Percentiles rank a stretch among this genome's conserved stretches.
phyloP scores from a whole-genome alignment of 768 basidiomycete genomes.

The Leccinum incarnatum region DNA sequence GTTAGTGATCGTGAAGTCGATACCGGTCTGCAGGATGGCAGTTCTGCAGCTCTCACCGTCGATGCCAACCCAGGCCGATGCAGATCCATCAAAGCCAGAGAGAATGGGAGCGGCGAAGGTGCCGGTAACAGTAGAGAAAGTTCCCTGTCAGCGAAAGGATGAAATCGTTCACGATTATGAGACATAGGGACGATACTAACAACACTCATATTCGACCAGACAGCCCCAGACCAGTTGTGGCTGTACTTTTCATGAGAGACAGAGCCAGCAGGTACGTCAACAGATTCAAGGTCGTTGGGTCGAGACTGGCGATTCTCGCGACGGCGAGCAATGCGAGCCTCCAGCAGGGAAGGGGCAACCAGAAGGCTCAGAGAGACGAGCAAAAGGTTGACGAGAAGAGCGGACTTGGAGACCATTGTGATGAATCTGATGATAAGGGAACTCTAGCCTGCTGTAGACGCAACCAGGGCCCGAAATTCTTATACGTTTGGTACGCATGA shows the following conservation, averaged over 20 bases:
- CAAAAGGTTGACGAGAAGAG: constrained; percentile 16
- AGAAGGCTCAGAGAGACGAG: constrained; percentile 15
- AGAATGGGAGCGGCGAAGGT: not conserved
- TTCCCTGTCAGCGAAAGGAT: not conserved
- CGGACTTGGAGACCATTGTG: constrained; percentile 18
- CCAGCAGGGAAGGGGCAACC: constrained; percentile 2
- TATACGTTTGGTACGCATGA: too few relatives aligned
- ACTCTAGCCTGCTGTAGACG: too few relatives aligned
- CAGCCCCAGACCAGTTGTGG: constrained; percentile 17
- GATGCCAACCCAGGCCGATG: not conserved
- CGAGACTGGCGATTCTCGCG: not conserved
- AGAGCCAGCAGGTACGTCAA: not conserved
- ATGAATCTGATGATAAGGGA: not conserved
- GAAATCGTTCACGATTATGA: not conserved
- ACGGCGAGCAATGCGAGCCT: not conserved
- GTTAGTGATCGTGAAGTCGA: not conserved
- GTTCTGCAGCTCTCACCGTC: not conserved
- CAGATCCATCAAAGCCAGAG: not conserved
- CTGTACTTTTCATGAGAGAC: constrained; percentile 14
- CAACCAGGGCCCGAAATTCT: too few relatives aligned
- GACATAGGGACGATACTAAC: too few relatives aligned
- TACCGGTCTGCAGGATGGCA: not conserved
- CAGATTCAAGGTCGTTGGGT: not conserved
- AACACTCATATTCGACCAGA: too few relatives aligned
- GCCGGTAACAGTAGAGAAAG: too few relatives aligned